phyloP scores from a whole-genome alignment of 352 stramenopile genomes.

The Globisporangium recalcitrans region DNA sequence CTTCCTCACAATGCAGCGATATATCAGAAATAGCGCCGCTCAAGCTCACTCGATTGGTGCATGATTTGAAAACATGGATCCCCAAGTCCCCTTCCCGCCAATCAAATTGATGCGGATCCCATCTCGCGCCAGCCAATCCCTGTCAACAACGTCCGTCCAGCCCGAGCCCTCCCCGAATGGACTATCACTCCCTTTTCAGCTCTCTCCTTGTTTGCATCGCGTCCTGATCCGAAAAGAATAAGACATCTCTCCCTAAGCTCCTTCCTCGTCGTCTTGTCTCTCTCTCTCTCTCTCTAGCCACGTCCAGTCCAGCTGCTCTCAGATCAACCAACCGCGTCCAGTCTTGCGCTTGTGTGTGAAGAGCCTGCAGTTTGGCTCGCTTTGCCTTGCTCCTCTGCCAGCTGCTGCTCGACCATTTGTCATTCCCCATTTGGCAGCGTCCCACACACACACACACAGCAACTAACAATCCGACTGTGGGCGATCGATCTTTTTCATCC shows the following conservation, averaged over 20 bases:
- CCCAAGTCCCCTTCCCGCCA: background rate
- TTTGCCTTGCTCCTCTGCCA: conserved; percentile 20
- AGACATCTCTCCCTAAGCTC: background rate
- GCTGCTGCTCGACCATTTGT: conserved; percentile 57
- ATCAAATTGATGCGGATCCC: too few species aligned
- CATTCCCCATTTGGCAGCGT: conserved; percentile 72
- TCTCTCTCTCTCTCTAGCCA: too few species aligned
- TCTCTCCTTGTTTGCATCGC: background rate
- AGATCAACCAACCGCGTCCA: too few species aligned
- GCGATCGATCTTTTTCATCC: conserved; percentile 1
- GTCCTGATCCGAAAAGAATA: background rate
- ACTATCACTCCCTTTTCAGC: background rate
- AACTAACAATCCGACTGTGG: conserved; percentile 3
- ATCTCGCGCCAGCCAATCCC: background rate
- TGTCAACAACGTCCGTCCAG: background rate
- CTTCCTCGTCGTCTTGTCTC: background rate
- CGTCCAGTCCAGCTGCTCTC: background rate
- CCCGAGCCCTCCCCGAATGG: background rate
- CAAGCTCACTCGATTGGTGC: background rate
- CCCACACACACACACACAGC: conserved; percentile 21
- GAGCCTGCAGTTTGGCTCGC: background rate
- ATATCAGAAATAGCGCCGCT: conserved; percentile 1
- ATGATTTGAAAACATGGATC: conserved; percentile 2
- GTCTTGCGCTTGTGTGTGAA: background rate
- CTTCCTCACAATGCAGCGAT: background rate